These are phyloP conservation scores for Saccharomyces hybrid DNA, from an alignment of 1,139 yeast species.

Conservation along the genomic window DNA sequence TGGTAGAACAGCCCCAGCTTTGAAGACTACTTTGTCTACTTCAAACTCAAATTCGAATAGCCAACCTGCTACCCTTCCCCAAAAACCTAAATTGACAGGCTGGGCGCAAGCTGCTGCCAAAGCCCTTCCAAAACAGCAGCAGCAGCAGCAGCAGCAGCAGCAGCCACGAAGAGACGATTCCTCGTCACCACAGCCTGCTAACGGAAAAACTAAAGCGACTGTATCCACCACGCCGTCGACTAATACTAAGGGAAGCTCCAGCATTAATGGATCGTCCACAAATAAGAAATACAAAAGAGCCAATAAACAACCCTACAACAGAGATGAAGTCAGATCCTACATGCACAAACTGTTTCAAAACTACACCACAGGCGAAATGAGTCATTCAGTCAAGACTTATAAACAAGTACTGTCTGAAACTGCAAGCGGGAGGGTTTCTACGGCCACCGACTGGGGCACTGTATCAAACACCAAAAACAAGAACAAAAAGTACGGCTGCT, in stretches of 20 bases:
- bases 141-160: background rate
- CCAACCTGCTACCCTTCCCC: conserved; percentile 8
- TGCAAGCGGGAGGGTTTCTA: conserved; percentile 5
- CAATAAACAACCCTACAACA: conserved; percentile 22
- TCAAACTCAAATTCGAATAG: background rate
- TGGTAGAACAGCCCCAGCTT: background rate
- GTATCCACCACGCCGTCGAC: background rate
- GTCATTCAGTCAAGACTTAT: conserved; percentile 1
- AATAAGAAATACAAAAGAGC: conserved; percentile 2
- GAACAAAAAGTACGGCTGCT: conserved; percentile 26
- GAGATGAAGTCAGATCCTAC: conserved; percentile 23
- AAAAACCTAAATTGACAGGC: conserved; percentile 24
- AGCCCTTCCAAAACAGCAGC: conserved; percentile 15
- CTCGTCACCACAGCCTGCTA: background rate
- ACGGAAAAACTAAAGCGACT: background rate
- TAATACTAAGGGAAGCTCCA: background rate
- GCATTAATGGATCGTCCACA: conserved; percentile 2
- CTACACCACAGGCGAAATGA: conserved; percentile 9
- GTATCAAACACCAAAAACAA: conserved; percentile 22
- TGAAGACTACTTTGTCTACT: background rate
- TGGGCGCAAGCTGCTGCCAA: conserved; percentile 32
- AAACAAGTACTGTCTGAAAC: conserved; percentile 2
- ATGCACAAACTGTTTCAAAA: conserved; percentile 18
- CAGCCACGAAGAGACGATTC: background rate
- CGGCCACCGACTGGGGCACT: conserved; percentile 27